Base-by-base conservation (phyloP, 2,329 filamentous ascomycete genomes). In the Apiospora aurea region DNA sequence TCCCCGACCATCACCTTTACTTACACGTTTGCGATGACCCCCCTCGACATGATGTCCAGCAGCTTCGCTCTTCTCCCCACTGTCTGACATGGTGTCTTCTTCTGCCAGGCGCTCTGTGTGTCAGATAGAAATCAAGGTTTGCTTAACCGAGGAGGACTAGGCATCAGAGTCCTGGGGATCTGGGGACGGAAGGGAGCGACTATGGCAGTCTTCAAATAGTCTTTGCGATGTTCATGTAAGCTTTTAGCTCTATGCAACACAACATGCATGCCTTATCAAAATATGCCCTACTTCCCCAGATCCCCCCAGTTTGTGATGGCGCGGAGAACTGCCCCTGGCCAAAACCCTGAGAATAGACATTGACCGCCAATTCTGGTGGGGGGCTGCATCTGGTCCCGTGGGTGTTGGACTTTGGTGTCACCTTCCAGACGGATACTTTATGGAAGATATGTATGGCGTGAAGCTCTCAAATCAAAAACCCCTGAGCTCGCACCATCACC, bases 191-290 rank as follows among this genome's bases (percentile, higher is more conserved):
- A 21, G 57, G 18, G n/a, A n/a, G 57, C 41, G 57, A 24, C 3
- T n/a, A 41, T 64, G 34, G 34, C 57, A 41, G 57, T 8, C 57
- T 64, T 64, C 57, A 64, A 64, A 64, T 64, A 64, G 18, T 64
- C 21, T 41, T 41, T 21, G 57, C 29, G 57, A 21, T 41, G 18
- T n/a, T 13, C 18, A n/a, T 64, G 34, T 41, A 61, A 38, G 16
- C 18, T n/a, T 61, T 11, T 38, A 38, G 53, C 29, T 16, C 53
- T 38, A 38, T 29, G 8, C 53, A 38, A 21, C 29, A 61, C 29
- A 38, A 21, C 2, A 38, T 61, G 16, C 7, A 38, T 61, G 6
- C 10, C 29, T 8, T 61, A 61, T 61, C 53, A 61, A 38, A 61
- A 61, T 29, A 61, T 38, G 53, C 16, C 14, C 26, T 57, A 14